These are phyloP conservation scores for Zychaea mexicana DNA, from an alignment of 371 early-diverging fungal species.

Conservation along the genomic window DNA sequence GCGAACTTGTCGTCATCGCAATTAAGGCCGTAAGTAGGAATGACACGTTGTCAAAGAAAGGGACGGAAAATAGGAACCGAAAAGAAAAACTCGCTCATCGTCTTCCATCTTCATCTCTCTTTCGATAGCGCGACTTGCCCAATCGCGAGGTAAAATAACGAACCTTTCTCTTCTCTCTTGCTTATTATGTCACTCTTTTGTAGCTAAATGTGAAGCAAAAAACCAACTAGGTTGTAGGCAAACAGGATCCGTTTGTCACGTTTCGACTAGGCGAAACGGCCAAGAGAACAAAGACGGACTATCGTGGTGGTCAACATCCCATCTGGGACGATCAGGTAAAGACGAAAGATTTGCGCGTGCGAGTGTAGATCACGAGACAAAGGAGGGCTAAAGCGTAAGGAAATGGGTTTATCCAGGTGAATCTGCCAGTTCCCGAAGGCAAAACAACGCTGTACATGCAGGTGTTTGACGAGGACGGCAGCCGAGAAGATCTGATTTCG, in stretches of 20 bases:
- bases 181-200: neutral
- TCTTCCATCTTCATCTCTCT: slow-evolving; percentile 5
- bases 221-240: slow-evolving; percentile 47
- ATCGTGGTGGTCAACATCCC: slow-evolving; percentile 53
- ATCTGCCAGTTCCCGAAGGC: slow-evolving; percentile 41
- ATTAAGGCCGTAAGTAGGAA: slow-evolving; percentile 50
- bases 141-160: slow-evolving; percentile 40
- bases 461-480: slow-evolving; percentile 47
- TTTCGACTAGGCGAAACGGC: slow-evolving; percentile 43
- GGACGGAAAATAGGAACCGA: neutral
- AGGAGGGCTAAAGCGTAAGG: neutral
- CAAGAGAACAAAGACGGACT: slow-evolving; percentile 43
- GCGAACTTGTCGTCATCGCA: slow-evolving; percentile 51
- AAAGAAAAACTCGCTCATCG: neutral
- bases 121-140: slow-evolving; percentile 49
- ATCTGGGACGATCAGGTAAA: slow-evolving; percentile 57
- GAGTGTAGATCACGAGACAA: neutral
- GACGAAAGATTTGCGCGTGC: neutral
- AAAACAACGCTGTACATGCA: slow-evolving; percentile 45
- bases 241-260: slow-evolving; percentile 53
- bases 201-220: no score
- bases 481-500: slow-evolving; percentile 65
- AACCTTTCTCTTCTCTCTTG: neutral
- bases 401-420: slow-evolving; percentile 25
- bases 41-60: neutral